Conservation (phyloP, 495 filamentous ascomycete genomes). For the Podospora didyma region DNA sequence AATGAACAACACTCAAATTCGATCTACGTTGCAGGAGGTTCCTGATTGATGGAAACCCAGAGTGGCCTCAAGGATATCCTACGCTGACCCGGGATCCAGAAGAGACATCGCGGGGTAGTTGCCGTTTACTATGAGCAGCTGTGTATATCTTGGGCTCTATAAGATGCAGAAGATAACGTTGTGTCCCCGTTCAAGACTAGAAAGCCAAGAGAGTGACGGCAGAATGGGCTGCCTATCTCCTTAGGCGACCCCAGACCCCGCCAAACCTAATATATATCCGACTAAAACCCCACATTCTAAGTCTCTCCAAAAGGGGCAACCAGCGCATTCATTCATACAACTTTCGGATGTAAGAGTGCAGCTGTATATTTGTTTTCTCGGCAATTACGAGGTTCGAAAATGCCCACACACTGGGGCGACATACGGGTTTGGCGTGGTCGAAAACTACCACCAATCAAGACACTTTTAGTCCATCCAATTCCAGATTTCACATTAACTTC, state of each 20-base stretch:
- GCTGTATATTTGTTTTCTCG: not conserved
- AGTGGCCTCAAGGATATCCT: not conserved
- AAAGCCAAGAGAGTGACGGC: too few relatives aligned
- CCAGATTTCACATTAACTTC: too few relatives aligned
- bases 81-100: not conserved
- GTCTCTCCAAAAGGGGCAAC: not conserved
- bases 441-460: too few relatives aligned
- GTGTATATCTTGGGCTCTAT: not conserved
- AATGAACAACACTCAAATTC: too few relatives aligned
- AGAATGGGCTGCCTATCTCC: not conserved
- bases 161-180: not conserved
- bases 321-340: not conserved
- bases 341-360: not conserved
- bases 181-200: not conserved
- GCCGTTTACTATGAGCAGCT: not conserved
- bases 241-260: not conserved
- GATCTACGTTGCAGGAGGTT: not conserved
- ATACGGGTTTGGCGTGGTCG: not conserved
- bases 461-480: too few relatives aligned
- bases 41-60: slow-evolving; percentile 24
- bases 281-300: slow-evolving; percentile 11
- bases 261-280: slow-evolving; percentile 17
- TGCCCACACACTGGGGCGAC: not conserved
- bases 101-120: not conserved
- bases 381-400: not conserved